Evolutionary conservation across 495 filamentous ascomycete species (phyloP).

Genomic region (Parathielavia appendiculata): DNA sequence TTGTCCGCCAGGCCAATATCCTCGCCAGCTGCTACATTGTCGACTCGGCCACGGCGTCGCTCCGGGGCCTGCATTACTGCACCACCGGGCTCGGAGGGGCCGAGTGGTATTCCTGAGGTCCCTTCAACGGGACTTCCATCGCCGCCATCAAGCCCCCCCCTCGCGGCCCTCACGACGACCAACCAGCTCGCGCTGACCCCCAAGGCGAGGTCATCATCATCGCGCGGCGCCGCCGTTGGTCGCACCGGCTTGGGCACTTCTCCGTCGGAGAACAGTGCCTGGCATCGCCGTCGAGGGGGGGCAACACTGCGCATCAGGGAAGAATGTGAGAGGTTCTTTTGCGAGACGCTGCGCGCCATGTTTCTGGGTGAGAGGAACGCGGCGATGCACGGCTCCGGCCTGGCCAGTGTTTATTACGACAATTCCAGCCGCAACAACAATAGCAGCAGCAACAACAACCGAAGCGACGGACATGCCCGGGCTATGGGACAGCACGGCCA

Average conservation of each 20-base stretch:
- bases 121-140: conserved; percentile 69
- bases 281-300: conserved; percentile 64
- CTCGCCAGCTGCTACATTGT: conserved; percentile 84
- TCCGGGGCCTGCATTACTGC: conserved; percentile 87
- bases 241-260: conserved; percentile 16
- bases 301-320: conserved; percentile 91
- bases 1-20: conserved; percentile 57
- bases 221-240: conserved; percentile 29
- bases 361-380: conserved; percentile 91
- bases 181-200: conserved; percentile 55
- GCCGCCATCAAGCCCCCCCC: conserved; percentile 76
- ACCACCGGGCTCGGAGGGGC: conserved; percentile 71
- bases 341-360: conserved; percentile 82
- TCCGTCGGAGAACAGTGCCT: conserved; percentile 33
- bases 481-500: conserved; percentile 28
- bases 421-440: conserved; percentile 32
- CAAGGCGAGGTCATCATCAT: conserved; percentile 39
- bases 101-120: conserved; percentile 97
- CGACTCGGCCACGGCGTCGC: conserved; percentile 42
- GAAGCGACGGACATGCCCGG: conserved; percentile 26
- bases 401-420: conserved; percentile 59
- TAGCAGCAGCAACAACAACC: conserved; percentile 6
- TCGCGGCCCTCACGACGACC: conserved; percentile 58
- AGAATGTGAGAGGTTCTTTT: conserved; percentile 99
- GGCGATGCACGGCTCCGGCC: conserved; percentile 64